phyloP scores from a whole-genome alignment of 116 monocot species.

The Trichopus zeylanicus region DNA sequence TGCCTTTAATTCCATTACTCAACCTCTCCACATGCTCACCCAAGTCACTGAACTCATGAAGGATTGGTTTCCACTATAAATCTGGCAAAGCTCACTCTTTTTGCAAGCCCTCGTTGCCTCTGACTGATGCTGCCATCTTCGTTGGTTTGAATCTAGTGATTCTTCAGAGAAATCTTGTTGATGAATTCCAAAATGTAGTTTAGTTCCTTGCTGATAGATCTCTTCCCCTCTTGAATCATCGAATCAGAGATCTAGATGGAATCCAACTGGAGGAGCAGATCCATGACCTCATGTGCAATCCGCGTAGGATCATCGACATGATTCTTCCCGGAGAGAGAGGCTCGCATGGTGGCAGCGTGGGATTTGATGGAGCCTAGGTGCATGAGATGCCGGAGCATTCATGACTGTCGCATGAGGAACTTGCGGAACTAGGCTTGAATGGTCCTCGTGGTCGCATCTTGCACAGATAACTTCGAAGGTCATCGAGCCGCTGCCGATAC shows the following conservation, averaged over 20 bases:
- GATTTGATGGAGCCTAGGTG: constrained; percentile 59
- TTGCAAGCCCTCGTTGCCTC: constrained; percentile 2
- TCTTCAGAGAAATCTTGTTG: constrained; percentile 36
- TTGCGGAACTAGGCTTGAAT: constrained; percentile 73
- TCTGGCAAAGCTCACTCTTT: constrained; percentile 41
- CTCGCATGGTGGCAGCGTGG: constrained; percentile 35
- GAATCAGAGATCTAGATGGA: constrained; percentile 64
- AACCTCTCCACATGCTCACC: neutral
- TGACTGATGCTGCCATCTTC: neutral
- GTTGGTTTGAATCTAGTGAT: constrained; percentile 5
- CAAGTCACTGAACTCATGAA: neutral
- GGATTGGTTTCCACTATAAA: constrained; percentile 6
- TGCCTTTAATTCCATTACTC: neutral
- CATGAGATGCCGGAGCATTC: constrained; percentile 58
- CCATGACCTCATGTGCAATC: constrained; percentile 36
- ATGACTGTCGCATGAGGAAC: constrained; percentile 65
- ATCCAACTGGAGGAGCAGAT: constrained; percentile 62
- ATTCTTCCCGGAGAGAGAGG: constrained; percentile 21
- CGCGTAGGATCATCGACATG: constrained; percentile 8
- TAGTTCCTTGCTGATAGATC: constrained; percentile 48
- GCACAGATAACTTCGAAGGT: constrained; percentile 12
- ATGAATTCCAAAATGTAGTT: constrained; percentile 43
- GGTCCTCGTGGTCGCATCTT: constrained; percentile 54
- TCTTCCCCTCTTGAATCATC: constrained; percentile 68
- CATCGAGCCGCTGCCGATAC: neutral